phyloP scores from a whole-genome alignment of 805 yeast species.

The Candida michaelii region DNA sequence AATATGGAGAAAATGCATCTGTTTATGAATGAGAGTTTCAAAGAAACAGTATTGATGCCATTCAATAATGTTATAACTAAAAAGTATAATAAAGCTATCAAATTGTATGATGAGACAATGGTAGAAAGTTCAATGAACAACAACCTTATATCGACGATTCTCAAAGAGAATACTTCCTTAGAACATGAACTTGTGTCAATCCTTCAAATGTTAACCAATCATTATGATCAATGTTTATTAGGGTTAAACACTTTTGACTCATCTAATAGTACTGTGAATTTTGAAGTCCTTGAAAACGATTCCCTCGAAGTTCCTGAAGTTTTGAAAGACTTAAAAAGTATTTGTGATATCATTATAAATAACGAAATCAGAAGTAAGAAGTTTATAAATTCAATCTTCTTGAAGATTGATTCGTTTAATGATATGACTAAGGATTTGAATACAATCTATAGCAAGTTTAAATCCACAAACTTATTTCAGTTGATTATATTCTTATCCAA shows the following conservation, averaged over 20 bases:
- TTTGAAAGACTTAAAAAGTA: slow-evolving; percentile 42
- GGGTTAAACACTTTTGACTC: slow-evolving; percentile 41
- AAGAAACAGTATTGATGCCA: slow-evolving; percentile 19
- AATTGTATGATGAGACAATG: slow-evolving; percentile 20
- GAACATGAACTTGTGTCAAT: slow-evolving; percentile 72
- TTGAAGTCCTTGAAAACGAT: slow-evolving; percentile 52
- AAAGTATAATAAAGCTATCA: slow-evolving; percentile 15
- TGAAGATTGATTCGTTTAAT: slow-evolving; percentile 16
- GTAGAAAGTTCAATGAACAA: slow-evolving; percentile 19
- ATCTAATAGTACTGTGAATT: slow-evolving; percentile 25
- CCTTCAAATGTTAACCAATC: slow-evolving; percentile 71
- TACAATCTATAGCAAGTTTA: slow-evolving; percentile 20
- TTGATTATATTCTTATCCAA: slow-evolving; percentile 22
- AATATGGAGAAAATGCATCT: slow-evolving; percentile 24
- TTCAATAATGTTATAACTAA: slow-evolving; percentile 16
- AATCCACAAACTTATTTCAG: slow-evolving; percentile 25
- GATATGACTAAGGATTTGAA: slow-evolving; percentile 16
- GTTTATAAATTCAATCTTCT: slow-evolving; percentile 16
- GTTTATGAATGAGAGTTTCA: slow-evolving; percentile 17
- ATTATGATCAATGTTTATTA: slow-evolving; percentile 73
- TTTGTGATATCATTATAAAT: slow-evolving; percentile 34
- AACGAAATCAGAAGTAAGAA: slow-evolving; percentile 34
- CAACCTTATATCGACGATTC: slow-evolving; percentile 21
- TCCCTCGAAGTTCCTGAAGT: slow-evolving; percentile 58
- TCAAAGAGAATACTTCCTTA: slow-evolving; percentile 45